phyloP scores from a whole-genome alignment of 352 stramenopile species.

The Globisporangium alternatum region DNA sequence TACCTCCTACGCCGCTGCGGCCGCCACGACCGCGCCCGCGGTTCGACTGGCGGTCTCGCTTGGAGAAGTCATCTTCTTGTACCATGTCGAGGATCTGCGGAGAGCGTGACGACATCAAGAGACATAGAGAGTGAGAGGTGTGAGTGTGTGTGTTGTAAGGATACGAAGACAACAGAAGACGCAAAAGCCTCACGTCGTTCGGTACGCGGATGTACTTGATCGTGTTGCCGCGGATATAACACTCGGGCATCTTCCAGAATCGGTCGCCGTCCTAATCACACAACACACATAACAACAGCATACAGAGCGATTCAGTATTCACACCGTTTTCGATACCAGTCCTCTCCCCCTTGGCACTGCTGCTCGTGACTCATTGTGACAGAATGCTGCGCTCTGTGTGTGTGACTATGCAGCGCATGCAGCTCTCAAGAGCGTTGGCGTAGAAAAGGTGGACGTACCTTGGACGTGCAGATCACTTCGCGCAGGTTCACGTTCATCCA shows the following conservation, averaged over 20 bases:
- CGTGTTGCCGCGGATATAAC: constrained; percentile 97
- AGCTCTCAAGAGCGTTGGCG: not conserved
- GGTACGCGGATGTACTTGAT: constrained; percentile 99
- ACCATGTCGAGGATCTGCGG: constrained; percentile 92
- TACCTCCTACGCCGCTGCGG: constrained; percentile 42
- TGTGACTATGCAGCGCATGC: no score
- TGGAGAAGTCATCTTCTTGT: constrained; percentile 90
- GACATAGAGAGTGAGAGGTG: not conserved
- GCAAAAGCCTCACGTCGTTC: constrained; percentile 79
- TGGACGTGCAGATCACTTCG: constrained; percentile 98
- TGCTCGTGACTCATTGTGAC: no score
- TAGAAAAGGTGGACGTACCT: constrained; percentile 34
- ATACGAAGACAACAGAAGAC: not conserved
- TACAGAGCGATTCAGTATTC: not conserved
- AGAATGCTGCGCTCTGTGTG: no score
- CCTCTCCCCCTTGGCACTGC: no score
- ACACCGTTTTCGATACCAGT: no score
- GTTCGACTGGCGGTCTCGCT: constrained; percentile 71
- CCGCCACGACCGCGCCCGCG: constrained; percentile 69
- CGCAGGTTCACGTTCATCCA: constrained; percentile 99
- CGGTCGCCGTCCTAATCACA: constrained; percentile 88
- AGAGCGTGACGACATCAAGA: constrained; percentile 1
- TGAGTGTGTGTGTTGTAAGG: no score
- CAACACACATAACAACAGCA: constrained; percentile 2
- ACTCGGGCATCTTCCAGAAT: constrained; percentile 98